Conservation (phyloP, 108 stramenopile genomes). For the Ochromonas danica region DNA sequence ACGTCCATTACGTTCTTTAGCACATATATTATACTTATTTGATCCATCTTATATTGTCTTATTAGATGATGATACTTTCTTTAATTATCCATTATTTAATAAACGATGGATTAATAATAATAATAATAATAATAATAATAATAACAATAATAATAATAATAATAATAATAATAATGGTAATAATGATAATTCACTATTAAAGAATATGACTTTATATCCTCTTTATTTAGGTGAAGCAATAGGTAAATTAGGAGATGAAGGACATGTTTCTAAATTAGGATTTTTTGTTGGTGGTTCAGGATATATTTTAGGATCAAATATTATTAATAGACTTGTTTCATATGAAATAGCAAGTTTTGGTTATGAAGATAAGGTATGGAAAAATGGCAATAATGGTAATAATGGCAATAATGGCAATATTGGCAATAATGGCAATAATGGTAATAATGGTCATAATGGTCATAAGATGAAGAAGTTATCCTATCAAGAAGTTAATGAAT, state of each 20-base stretch:
- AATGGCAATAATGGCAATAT: neutral
- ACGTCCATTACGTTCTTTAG: neutral
- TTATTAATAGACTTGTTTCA: neutral
- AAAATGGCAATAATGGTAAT: neutral
- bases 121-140: neutral
- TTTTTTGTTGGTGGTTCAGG: slow-evolving; percentile 24
- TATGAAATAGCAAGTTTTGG: neutral
- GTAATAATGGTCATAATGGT: too few relatives aligned
- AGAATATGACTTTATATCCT: neutral
- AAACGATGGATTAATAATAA: neutral
- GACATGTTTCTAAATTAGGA: neutral
- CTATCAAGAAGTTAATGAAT: neutral
- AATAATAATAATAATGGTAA: neutral
- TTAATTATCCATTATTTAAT: neutral
- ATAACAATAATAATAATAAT: neutral
- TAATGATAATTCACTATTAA: too few relatives aligned
- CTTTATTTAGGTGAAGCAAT: neutral
- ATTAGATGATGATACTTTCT: slow-evolving; percentile 3
- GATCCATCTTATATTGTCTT: slow-evolving; percentile 1
- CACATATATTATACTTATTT: neutral
- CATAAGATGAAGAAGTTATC: too few relatives aligned
- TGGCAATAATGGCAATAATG: neutral
- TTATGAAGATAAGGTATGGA: too few relatives aligned
- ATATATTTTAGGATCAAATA: slow-evolving; percentile 5
- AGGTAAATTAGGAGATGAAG: neutral